Evolutionary conservation across 1,284 basidiomycete species (phyloP), one percentile per base, ranked within the genome.

Genomic region (Chiua sp.): DNA sequence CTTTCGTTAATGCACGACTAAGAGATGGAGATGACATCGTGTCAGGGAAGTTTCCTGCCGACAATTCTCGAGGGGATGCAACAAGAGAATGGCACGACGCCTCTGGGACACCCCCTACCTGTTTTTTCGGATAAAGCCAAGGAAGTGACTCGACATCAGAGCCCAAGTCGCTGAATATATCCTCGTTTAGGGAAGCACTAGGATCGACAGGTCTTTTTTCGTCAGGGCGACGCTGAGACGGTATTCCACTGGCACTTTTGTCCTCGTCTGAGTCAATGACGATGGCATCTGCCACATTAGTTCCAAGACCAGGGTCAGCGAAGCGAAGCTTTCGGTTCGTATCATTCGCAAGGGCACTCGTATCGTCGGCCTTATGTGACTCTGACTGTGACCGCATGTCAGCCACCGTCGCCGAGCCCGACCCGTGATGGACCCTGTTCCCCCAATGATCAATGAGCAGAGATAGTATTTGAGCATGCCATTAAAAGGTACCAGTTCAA

Each of bases 401-500:
- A 42, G 30, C 39, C 16, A 54, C n/a, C n/a, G n/a, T n/a, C n/a
- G n/a, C 55, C 20, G 56, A 59, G 47, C 48, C 53, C 48, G 53
- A 47, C 48, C 28, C 39, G 42, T 57, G 51, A 53, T 56, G 59
- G 30, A 72, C 57, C 71, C 67, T 72, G 59, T 57, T 49, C 22
- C 51, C 32, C 26, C 10, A 23, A 50, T 74, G 35, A 49, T 30
- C 12, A 26, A 50, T 74, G 8, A 70, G 54, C 20, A 20, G 46
- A 52, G 49, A 57, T 11, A 55, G 13, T 37, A 28, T 46, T 12
- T 22, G 53, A 53, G 26, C 7, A 39, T 48, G 50, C 47, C 30
- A 46, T 12, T 47, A 10, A 47, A 51, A 56, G n/a, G 47, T 70
- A 73, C 74, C 74, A 77, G 57, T 74, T 67, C 52, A 75, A 47